These are phyloP conservation scores for Plantago coronopus DNA, from an alignment of 305 asterid species.

Conservation along the genomic window DNA sequence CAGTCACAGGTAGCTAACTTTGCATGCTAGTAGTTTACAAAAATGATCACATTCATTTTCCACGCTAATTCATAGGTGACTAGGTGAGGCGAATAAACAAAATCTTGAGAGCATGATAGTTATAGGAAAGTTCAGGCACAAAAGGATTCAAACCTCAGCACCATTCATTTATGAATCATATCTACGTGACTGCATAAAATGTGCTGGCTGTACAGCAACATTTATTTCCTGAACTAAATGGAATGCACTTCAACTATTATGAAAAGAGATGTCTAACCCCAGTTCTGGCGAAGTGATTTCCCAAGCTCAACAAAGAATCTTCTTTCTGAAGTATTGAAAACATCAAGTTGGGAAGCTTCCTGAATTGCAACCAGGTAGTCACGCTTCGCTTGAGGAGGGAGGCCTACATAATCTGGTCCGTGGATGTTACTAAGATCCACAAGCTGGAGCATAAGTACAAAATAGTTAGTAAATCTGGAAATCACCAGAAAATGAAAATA, in stretches of 20 bases:
- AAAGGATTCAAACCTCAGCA: background rate
- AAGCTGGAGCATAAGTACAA: constrained; percentile 39
- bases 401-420: constrained; percentile 50
- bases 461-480: constrained; percentile 2
- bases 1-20: too few relatives aligned
- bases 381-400: constrained; percentile 61
- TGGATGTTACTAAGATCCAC: constrained; percentile 58
- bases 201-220: background rate
- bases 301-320: constrained; percentile 60
- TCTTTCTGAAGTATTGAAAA: constrained; percentile 55
- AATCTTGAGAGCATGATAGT: background rate
- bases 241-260: constrained; percentile 10
- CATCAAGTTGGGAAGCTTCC: constrained; percentile 52
- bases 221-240: constrained; percentile 19
- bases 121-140: background rate
- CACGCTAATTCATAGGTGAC: background rate
- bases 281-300: constrained; percentile 51
- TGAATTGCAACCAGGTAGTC: constrained; percentile 58
- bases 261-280: constrained; percentile 53
- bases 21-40: too few relatives aligned
- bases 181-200: constrained; percentile 7
- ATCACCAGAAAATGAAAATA: background rate
- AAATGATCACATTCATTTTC: background rate
- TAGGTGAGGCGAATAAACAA: background rate
- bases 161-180: constrained; percentile 6